These are phyloP conservation scores for Microglena sp. DNA, from an alignment of 139 green algal species.

Conservation along the genomic window DNA sequence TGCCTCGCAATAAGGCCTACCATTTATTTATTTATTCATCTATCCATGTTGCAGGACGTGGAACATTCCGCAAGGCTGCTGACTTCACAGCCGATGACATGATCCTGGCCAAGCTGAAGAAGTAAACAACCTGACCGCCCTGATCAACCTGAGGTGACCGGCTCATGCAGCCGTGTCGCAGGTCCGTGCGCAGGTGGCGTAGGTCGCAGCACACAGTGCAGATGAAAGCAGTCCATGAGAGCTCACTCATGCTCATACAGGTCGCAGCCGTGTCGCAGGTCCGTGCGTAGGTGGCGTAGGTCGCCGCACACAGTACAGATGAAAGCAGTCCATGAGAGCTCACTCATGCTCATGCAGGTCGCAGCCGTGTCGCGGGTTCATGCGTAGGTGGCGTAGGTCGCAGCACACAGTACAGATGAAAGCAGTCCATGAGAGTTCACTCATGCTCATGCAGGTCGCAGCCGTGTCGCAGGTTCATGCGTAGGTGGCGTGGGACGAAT, in stretches of 20 bases:
- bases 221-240: neutral
- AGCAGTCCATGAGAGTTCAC: neutral
- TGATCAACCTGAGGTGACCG: neutral
- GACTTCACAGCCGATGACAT: conserved; percentile 90
- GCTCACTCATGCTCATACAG: neutral
- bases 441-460: neutral
- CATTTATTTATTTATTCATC: no score
- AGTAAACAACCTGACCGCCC: neutral
- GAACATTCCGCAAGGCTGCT: conserved; percentile 80
- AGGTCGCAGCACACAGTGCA: neutral
- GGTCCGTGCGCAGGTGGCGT: neutral
- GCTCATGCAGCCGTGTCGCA: neutral
- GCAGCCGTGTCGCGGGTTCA: no score
- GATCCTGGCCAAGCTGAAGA: conserved; percentile 57
- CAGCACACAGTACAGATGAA: neutral
- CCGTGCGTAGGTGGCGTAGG: neutral
- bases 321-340: neutral
- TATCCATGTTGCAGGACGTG: no score
- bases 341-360: neutral
- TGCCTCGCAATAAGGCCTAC: no score
- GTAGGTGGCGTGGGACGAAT: neutral
- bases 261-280: no score
- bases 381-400: neutral
- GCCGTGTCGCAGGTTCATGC: neutral
- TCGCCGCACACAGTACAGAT: neutral